Conservation (phyloP, 495 filamentous ascomycete species). For the Lindgomyces ingoldianus region DNA sequence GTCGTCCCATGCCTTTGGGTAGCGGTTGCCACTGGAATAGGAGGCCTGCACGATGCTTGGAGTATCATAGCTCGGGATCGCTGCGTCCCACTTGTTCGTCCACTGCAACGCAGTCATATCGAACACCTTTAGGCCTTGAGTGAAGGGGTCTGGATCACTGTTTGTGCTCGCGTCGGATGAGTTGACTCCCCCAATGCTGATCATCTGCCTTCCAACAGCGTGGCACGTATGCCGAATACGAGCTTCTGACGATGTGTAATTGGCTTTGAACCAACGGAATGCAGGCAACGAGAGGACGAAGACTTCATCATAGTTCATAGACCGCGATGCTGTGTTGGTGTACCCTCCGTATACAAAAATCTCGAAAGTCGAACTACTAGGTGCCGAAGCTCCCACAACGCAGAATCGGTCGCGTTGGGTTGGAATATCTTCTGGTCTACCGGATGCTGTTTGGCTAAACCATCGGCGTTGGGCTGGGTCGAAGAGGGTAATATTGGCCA, state of each 20-base stretch:
- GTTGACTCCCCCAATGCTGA: background rate
- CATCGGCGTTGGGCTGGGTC: background rate
- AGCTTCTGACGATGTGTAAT: background rate
- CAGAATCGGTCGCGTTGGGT: background rate
- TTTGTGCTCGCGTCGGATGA: background rate
- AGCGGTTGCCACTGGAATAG: background rate
- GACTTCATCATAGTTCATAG: background rate
- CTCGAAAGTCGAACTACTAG: background rate
- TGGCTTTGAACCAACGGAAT: background rate
- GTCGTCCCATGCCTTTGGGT: background rate
- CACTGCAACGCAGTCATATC: background rate
- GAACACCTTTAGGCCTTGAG: background rate
- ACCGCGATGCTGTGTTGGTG: background rate
- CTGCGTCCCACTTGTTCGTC: background rate
- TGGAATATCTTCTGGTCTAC: background rate
- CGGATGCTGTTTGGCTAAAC: background rate
- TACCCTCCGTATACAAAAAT: background rate
- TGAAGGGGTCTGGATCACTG: background rate
- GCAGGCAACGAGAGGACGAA: background rate
- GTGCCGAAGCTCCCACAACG: background rate
- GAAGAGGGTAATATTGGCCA: background rate
- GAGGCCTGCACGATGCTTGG: background rate
- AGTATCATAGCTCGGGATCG: background rate
- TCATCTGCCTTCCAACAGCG: background rate
- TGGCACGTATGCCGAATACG: background rate